Evolutionary conservation across 768 basidiomycete genomes (phyloP).

Genomic region (Leucocoprinus sp.): DNA sequence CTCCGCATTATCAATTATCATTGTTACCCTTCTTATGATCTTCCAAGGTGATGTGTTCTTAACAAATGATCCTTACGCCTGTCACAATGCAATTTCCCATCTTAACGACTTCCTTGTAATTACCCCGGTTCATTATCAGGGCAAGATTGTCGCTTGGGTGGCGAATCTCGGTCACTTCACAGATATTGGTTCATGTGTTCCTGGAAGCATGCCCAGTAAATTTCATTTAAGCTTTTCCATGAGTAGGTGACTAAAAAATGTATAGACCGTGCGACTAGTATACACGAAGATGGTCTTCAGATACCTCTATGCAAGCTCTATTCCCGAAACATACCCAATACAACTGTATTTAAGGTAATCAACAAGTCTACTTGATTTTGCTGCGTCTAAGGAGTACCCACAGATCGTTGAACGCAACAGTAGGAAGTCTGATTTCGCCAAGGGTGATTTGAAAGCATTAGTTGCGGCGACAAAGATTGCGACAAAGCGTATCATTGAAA

Average conservation of each 20-base stretch:
- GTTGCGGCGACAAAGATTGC: slow-evolving; percentile 22
- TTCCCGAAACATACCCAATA: slow-evolving; percentile 17
- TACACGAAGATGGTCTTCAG: slow-evolving; percentile 23
- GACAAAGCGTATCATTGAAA: slow-evolving; percentile 17
- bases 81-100: slow-evolving; percentile 22
- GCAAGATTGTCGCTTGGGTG: slow-evolving; percentile 22
- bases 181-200: slow-evolving; percentile 18
- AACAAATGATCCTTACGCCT: slow-evolving; percentile 23
- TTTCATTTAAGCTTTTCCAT: background rate
- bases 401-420: slow-evolving; percentile 18
- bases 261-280: slow-evolving; percentile 15
- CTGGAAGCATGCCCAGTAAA: slow-evolving; percentile 18
- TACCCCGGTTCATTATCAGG: slow-evolving; percentile 19
- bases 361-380: background rate
- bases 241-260: background rate
- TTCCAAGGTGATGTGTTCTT: slow-evolving; percentile 17
- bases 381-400: background rate
- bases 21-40: no score
- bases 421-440: slow-evolving; percentile 22
- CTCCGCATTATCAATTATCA: background rate
- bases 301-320: slow-evolving; percentile 23
- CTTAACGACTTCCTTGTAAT: slow-evolving; percentile 24
- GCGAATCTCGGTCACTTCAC: slow-evolving; percentile 24
- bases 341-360: slow-evolving; percentile 18
- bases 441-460: slow-evolving; percentile 21